These are phyloP conservation scores for Oryza brachyantha DNA, from an alignment of 176 grass and related monocot species.

Conservation along the genomic window DNA sequence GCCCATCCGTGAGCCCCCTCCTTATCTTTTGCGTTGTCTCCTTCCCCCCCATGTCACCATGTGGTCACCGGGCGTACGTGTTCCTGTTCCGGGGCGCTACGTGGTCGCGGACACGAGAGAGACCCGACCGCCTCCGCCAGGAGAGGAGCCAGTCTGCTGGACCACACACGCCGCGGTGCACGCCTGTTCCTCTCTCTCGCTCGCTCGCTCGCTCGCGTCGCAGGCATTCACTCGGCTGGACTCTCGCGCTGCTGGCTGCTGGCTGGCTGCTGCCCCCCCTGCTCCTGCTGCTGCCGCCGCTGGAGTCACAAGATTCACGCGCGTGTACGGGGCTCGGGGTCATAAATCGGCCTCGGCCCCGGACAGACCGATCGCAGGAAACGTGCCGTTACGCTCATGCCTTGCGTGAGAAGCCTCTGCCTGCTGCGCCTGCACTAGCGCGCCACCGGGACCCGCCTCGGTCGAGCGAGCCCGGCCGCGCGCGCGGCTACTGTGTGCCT, in stretches of 20 bases:
- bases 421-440: background rate
- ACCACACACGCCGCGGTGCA: background rate
- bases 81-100: conserved; percentile 20
- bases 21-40: conserved; percentile 16
- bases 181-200: background rate
- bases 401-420: background rate
- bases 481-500: background rate
- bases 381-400: conserved; percentile 14
- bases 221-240: conserved; percentile 14
- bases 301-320: conserved; percentile 38
- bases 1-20: background rate
- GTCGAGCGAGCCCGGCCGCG: background rate
- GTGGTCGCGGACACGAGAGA: conserved; percentile 18
- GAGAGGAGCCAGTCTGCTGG: background rate
- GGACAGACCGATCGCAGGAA: background rate
- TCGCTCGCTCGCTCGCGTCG: background rate
- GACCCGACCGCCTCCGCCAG: conserved; percentile 5
- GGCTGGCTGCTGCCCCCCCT: no score
- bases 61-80: conserved; percentile 44
- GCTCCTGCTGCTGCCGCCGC: background rate
- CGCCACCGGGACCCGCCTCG: background rate
- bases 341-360: background rate
- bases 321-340: background rate
- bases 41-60: conserved; percentile 3
- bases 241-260: background rate